A percentile compares a stretch with the other conserved stretches of the same genome.
phyloP scores from a whole-genome alignment of 441 rosid genomes.

The Populus hybrid region DNA sequence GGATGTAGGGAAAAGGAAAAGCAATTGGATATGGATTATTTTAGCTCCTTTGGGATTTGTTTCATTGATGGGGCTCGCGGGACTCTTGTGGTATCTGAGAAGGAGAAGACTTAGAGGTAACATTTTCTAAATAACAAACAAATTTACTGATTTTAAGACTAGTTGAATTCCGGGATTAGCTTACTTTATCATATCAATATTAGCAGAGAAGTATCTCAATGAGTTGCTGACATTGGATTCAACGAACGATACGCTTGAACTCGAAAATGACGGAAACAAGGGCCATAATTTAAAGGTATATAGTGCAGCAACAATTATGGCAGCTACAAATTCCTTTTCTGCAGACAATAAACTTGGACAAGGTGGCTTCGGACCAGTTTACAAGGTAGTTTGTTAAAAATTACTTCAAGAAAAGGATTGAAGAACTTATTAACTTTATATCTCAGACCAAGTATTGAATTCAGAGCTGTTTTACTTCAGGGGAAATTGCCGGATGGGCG shows the following conservation, averaged over 20 bases:
- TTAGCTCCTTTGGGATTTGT: background rate
- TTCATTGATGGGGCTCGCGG: background rate
- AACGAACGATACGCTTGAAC: background rate
- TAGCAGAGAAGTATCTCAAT: background rate
- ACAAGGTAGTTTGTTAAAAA: slow-evolving; percentile 1
- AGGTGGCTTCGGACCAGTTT: slow-evolving; percentile 26
- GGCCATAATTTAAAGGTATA: slow-evolving; percentile 5
- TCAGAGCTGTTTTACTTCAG: slow-evolving; percentile 19
- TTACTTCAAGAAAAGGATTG: background rate
- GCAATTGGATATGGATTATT: background rate
- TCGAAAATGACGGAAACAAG: background rate
- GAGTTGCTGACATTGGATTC: slow-evolving; percentile 1
- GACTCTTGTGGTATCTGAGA: background rate
- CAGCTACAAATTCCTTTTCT: slow-evolving; percentile 14
- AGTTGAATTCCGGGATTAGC: too few species aligned
- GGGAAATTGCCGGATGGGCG: slow-evolving; percentile 49
- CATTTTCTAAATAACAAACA: background rate
- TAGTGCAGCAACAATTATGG: slow-evolving; percentile 4
- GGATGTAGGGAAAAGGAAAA: background rate
- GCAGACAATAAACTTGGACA: slow-evolving; percentile 17
- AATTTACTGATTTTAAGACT: too few species aligned
- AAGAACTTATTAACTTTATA: too few species aligned
- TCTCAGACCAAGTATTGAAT: background rate
- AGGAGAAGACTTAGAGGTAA: background rate
- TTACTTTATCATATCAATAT: background rate